phyloP scores from a whole-genome alignment of 169 alveolate genomes.

The Plasmodium billcollinsi region DNA sequence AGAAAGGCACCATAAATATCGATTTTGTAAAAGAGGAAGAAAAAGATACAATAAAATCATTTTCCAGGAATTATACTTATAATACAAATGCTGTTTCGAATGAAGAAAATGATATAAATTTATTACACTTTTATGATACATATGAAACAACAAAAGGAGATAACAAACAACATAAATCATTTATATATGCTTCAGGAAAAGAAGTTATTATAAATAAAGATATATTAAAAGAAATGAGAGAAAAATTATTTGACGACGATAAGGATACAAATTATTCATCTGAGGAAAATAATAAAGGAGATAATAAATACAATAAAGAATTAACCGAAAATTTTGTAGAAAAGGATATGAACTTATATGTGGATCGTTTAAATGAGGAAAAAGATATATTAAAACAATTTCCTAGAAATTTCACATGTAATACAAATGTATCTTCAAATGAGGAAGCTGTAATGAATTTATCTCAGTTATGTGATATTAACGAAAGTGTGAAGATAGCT shows the following conservation, averaged over 20 bases:
- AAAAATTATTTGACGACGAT: constrained; percentile 5
- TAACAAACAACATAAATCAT: background rate
- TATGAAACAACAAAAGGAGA: background rate
- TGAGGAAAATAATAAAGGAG: background rate
- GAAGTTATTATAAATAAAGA: constrained; percentile 23
- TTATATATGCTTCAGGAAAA: constrained; percentile 23
- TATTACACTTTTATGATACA: background rate
- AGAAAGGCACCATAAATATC: constrained; percentile 11
- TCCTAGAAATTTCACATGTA: background rate
- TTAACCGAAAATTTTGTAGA: too few relatives aligned
- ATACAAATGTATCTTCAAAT: background rate
- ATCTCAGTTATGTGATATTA: background rate
- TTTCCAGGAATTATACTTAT: background rate
- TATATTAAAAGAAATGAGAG: constrained; percentile 13
- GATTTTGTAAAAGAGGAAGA: constrained; percentile 2
- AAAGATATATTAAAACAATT: too few relatives aligned
- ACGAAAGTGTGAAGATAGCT: background rate
- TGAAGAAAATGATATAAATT: constrained; percentile 1
- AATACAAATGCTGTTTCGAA: background rate
- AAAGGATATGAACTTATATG: too few relatives aligned
- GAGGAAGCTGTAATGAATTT: background rate
- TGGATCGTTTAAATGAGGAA: too few relatives aligned
- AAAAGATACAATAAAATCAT: background rate
- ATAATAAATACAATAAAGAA: background rate
- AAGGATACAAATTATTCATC: background rate